Evolutionary conservation across 1,139 yeast species (phyloP).

Genomic region (Saccharomyces pastorianus): DNA sequence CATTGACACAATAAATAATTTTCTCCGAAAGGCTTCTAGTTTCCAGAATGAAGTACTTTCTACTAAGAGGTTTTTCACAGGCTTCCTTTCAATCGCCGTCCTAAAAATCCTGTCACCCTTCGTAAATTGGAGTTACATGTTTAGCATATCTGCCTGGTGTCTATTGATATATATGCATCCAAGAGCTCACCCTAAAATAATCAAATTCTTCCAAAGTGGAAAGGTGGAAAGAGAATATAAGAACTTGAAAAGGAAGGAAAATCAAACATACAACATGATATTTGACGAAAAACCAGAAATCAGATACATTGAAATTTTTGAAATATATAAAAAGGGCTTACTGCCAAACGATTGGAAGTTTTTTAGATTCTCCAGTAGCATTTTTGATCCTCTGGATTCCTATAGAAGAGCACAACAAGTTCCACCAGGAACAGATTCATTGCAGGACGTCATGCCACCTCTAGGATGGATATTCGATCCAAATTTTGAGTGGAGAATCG

Average conservation of each 20-base stretch:
- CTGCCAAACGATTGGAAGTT: conserved; percentile 55
- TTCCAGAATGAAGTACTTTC: conserved; percentile 65
- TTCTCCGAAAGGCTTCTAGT: conserved; percentile 57
- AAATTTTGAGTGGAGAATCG: conserved; percentile 59
- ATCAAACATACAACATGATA: conserved; percentile 43
- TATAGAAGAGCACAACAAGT: conserved; percentile 48
- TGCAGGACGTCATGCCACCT: conserved; percentile 60
- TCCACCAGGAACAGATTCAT: conserved; percentile 56
- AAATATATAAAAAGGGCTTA: conserved; percentile 59
- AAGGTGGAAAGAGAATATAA: conserved; percentile 15
- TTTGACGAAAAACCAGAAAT: conserved; percentile 63
- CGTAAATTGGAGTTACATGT: conserved; percentile 57
- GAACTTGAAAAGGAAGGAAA: conserved; percentile 29
- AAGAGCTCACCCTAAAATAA: conserved; percentile 35
- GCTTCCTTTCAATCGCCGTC: conserved; percentile 38
- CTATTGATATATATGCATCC: conserved; percentile 50
- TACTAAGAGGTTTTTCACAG: conserved; percentile 43
- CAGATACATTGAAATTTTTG: conserved; percentile 62
- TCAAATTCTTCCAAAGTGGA: conserved; percentile 22
- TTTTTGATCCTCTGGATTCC: conserved; percentile 48
- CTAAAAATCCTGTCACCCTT: conserved; percentile 50
- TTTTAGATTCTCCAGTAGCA: conserved; percentile 39
- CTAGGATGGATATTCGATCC: conserved; percentile 64
- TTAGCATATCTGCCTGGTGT: conserved; percentile 53
- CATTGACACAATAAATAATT: conserved; percentile 47